Evolutionary conservation across 495 filamentous ascomycete genomes (phyloP), one percentile per base, ranked within the genome.

Genomic region (Gamarada debralockiae): DNA sequence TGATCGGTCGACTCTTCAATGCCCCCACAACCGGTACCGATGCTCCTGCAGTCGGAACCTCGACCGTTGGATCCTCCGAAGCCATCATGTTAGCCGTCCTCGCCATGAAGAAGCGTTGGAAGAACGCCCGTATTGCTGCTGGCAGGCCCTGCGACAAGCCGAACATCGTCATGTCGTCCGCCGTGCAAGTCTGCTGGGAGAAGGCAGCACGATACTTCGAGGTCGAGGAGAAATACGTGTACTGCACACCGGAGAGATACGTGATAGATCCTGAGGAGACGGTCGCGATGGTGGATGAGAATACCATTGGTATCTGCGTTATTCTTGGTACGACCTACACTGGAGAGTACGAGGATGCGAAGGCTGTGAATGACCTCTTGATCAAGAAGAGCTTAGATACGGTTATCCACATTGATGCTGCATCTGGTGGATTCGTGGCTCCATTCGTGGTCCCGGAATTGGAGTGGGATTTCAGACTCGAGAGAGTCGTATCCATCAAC

Each of bases 181-280:
- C 91, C 24, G 91, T 95, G 1, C 91, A 96, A 72, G 91, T 95
- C 21, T 95, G 89, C 77, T 96, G 90, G 90, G 90, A 96, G 73
- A 96, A 96, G 70, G 91, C 91, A 0, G 85, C 89, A n/a, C 78
- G 91, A 23, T 96, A 96, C 73, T 95, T 96, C 59, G 91, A 96
- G 55, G 77, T 95, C 39, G 90, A 96, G 64, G 90, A 96, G 74
- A 85, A 84, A 66, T 87, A 88, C 51, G 87, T 92, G 45, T 93
- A 85, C 71, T 95, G 90, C 71, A 90, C 86, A 2, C 71, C 79
- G 14, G 79, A 85, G 5, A 84, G 91, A 54, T 95, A 80, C 61
- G 87, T 93, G 33, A 92, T 96, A 62, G 91, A 96, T 67, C 91
- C 91, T 8, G 70, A 83, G 60, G 71, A 92, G 72, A 86, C 89